Percentiles rank a stretch among this genome's conserved stretches.
phyloP scores from a whole-genome alignment of 257 asterid species.

The Solanum sitiens region DNA sequence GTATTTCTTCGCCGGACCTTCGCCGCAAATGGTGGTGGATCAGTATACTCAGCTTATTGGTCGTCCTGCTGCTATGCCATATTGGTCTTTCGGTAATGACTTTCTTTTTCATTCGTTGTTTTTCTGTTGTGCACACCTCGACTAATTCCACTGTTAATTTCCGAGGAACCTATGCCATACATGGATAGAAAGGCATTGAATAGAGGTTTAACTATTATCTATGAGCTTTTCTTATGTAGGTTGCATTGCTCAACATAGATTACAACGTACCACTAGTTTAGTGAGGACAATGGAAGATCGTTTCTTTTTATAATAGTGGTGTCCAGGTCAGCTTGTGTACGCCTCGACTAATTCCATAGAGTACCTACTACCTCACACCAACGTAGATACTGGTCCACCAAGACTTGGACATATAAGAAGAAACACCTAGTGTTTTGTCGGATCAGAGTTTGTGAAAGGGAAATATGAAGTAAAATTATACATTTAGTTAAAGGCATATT shows the following conservation, averaged over 20 bases:
- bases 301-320: neutral
- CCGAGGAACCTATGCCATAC: neutral
- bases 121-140: neutral
- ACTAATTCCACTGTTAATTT: neutral
- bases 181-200: neutral
- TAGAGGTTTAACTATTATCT: neutral
- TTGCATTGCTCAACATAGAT: neutral
- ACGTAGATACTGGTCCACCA: neutral
- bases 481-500: neutral
- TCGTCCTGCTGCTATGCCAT: constrained; percentile 88
- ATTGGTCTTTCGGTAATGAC: constrained; percentile 81
- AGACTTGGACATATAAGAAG: neutral
- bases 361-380: neutral
- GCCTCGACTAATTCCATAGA: neutral
- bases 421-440: neutral
- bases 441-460: neutral
- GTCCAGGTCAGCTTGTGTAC: neutral
- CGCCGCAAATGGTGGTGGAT: constrained; percentile 60
- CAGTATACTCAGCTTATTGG: constrained; percentile 82
- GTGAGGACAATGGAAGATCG: neutral
- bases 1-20: constrained; percentile 74
- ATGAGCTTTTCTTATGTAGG: neutral
- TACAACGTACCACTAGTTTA: neutral
- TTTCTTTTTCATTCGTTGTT: neutral
- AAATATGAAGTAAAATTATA: neutral